Evolutionary conservation across 108 stramenopile genomes (phyloP).

Genomic region (Skeletonema marinoi): DNA sequence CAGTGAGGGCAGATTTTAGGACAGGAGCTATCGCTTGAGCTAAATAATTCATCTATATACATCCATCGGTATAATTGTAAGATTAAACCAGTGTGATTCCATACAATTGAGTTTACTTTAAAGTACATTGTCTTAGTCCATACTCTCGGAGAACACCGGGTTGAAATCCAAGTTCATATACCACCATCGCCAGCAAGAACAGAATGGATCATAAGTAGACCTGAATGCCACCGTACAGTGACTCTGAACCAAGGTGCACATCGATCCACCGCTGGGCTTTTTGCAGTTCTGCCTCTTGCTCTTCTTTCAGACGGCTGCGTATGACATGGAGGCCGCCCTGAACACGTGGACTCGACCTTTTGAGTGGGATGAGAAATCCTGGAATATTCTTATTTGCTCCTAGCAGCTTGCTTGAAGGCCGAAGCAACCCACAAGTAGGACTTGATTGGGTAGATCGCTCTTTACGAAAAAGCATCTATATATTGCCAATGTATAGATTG

Average conservation of each 20-base stretch:
- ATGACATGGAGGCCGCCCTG: constrained; percentile 26
- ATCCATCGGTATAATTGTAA: background rate
- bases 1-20: background rate
- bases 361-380: constrained; percentile 42
- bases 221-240: constrained; percentile 63
- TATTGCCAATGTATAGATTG: constrained; percentile 27
- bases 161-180: constrained; percentile 64
- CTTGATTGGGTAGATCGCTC: background rate
- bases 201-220: constrained; percentile 82
- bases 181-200: constrained; percentile 75
- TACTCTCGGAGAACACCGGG: constrained; percentile 46
- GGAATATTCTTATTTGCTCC: constrained; percentile 17
- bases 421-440: constrained; percentile 28
- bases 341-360: constrained; percentile 26
- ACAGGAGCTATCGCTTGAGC: background rate
- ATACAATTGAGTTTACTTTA: background rate
- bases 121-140: background rate
- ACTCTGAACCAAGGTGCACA: constrained; percentile 7
- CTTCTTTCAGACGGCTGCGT: constrained; percentile 21
- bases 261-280: constrained; percentile 36
- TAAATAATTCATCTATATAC: background rate
- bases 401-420: constrained; percentile 10
- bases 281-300: constrained; percentile 18
- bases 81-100: background rate
- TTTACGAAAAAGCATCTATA: background rate